A percentile compares a stretch with the other conserved stretches of the same genome.
Conservation (phyloP, 441 rosid species). For the Viola pubescens region DNA sequence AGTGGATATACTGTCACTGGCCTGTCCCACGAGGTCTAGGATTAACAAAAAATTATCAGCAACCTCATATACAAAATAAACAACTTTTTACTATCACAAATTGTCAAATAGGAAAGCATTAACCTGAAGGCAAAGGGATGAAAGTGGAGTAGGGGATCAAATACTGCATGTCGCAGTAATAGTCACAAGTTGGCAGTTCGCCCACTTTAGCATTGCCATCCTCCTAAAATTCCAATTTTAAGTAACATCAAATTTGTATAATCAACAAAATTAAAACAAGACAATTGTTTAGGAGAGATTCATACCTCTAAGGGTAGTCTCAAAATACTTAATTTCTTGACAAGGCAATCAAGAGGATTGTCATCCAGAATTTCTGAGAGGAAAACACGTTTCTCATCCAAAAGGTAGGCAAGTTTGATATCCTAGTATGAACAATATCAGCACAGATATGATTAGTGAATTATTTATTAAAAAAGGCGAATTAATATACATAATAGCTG, state of each 20-base stretch:
- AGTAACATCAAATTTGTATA: slow-evolving; percentile 3
- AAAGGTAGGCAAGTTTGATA: slow-evolving; percentile 22
- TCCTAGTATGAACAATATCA: slow-evolving; percentile 27
- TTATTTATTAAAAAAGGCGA: not conserved
- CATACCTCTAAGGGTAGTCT: slow-evolving; percentile 39
- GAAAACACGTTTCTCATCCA: slow-evolving; percentile 51
- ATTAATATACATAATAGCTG: not conserved
- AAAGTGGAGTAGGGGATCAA: slow-evolving; percentile 47
- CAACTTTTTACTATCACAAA: not conserved
- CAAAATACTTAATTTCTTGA: slow-evolving; percentile 37
- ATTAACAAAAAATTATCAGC: not conserved
- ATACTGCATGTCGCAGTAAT: slow-evolving; percentile 55
- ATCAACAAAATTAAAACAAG: not conserved
- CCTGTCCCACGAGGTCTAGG: slow-evolving; percentile 23
- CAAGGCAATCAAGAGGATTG: slow-evolving; percentile 46
- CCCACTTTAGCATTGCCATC: slow-evolving; percentile 27
- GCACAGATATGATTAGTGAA: not conserved
- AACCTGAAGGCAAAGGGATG: slow-evolving; percentile 40
- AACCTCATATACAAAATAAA: not conserved
- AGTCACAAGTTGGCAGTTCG: slow-evolving; percentile 31
- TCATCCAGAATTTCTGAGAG: slow-evolving; percentile 44
- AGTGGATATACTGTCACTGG: slow-evolving; percentile 47
- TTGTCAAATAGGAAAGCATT: not conserved
- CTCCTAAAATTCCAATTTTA: slow-evolving; percentile 28
- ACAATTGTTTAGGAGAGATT: not conserved